Evolutionary conservation across 2,329 filamentous ascomycete species (phyloP).

Genomic region (Orbilia ellipsospora): DNA sequence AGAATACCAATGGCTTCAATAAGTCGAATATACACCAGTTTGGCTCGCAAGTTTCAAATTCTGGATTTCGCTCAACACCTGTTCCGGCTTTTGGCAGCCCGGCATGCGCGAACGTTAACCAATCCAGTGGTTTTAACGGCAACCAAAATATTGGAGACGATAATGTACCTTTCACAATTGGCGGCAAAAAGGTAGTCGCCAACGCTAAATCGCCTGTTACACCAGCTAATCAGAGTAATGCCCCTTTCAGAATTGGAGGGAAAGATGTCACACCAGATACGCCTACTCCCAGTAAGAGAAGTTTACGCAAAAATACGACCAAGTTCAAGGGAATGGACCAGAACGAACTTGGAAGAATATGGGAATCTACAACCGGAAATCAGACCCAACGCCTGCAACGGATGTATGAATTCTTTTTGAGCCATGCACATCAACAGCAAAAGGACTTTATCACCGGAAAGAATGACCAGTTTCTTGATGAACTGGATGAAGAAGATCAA

Average conservation of each 20-base stretch:
- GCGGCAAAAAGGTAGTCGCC: background rate
- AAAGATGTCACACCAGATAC: background rate
- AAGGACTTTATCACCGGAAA: slow-evolving; percentile 14
- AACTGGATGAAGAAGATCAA: background rate
- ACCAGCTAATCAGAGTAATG: background rate
- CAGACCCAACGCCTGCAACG: slow-evolving; percentile 9
- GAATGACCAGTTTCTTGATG: slow-evolving; percentile 8
- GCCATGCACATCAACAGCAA: background rate
- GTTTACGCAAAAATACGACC: too few relatives aligned
- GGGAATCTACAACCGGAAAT: slow-evolving; percentile 5
- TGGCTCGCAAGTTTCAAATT: too few relatives aligned
- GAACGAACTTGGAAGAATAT: slow-evolving; percentile 1
- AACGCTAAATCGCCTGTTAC: background rate
- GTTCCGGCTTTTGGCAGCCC: background rate
- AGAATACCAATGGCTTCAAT: background rate
- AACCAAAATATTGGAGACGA: background rate
- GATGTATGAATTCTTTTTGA: slow-evolving; percentile 17
- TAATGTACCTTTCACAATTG: background rate
- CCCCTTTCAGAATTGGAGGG: slow-evolving; percentile 8
- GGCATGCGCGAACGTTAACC: background rate
- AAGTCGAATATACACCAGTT: background rate
- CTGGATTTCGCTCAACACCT: background rate
- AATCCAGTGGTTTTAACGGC: background rate
- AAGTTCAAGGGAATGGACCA: background rate
- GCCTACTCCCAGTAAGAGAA: background rate